These are phyloP conservation scores for Saccharomycopsis olivae DNA, from an alignment of 805 yeast species.

Conservation along the genomic window DNA sequence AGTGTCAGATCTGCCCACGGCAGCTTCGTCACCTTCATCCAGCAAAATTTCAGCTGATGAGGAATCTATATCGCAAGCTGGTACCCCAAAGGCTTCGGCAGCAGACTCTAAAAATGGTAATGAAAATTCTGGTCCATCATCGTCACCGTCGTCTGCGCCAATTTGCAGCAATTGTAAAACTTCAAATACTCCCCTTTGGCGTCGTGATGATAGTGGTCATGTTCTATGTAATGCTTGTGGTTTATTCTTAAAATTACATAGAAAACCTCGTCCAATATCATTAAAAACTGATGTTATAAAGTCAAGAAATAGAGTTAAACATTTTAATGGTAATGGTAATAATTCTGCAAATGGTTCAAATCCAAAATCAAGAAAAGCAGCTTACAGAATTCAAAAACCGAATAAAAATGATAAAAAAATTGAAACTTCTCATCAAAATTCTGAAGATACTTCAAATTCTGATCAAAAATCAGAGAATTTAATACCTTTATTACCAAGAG, in stretches of 20 bases:
- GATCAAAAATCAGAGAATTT: constrained; percentile 2
- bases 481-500: constrained; percentile 11
- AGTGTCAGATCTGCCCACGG: no score
- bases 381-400: constrained; percentile 1
- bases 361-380: neutral
- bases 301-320: constrained; percentile 77
- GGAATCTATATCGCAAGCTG: no score
- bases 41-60: no score
- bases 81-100: no score
- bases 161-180: constrained; percentile 82
- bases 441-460: neutral
- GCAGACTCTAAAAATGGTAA: no score
- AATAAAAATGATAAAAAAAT: neutral
- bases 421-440: neutral
- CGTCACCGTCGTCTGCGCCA: no score
- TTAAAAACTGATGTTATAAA: constrained; percentile 88
- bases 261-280: constrained; percentile 85
- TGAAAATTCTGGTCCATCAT: no score
- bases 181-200: constrained; percentile 89
- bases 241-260: constrained; percentile 77
- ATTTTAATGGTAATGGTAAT: constrained; percentile 20
- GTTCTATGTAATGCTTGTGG: constrained; percentile 95
- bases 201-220: constrained; percentile 85
- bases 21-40: no score
- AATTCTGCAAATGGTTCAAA: constrained; percentile 1